These are phyloP conservation scores for Oehlia diaphana DNA, from an alignment of 192 early-diverging fungal species.

Conservation along the genomic window DNA sequence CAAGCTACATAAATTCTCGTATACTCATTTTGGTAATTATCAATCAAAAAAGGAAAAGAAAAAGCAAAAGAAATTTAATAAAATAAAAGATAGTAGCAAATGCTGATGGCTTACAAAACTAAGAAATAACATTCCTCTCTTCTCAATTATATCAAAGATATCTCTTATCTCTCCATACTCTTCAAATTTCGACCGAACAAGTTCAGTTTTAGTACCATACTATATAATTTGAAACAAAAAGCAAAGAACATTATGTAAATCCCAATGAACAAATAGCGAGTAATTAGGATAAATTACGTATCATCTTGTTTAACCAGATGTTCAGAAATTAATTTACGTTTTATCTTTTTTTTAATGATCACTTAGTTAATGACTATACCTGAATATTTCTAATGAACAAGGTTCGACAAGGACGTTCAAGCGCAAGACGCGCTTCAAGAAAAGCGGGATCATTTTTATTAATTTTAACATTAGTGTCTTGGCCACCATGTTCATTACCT, in stretches of 20 bases:
- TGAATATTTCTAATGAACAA: conserved; percentile 44
- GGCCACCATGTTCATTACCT: not conserved
- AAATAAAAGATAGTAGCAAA: not conserved
- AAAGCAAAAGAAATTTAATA: too few species aligned
- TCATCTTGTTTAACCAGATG: too few species aligned
- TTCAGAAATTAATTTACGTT: too few species aligned
- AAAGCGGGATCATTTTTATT: conserved; percentile 13
- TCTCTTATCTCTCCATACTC: conserved; percentile 60
- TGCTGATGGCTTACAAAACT: conserved; percentile 51
- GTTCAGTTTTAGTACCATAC: conserved; percentile 39
- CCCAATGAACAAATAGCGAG: not conserved
- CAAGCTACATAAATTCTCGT: not conserved
- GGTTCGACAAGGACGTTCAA: conserved; percentile 42
- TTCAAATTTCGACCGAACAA: conserved; percentile 45
- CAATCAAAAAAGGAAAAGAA: not conserved
- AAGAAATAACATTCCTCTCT: conserved; percentile 60
- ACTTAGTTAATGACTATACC: conserved; percentile 25
- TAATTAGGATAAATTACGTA: too few species aligned
- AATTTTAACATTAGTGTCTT: not conserved
- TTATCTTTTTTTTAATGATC: too few species aligned
- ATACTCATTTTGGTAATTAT: not conserved
- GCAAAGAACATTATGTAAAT: not conserved
- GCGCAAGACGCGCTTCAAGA: conserved; percentile 35
- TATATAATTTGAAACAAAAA: conserved; percentile 1
- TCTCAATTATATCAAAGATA: conserved; percentile 54